phyloP scores from a whole-genome alignment of 306 rosid genomes.

The Rosa rugosa region DNA sequence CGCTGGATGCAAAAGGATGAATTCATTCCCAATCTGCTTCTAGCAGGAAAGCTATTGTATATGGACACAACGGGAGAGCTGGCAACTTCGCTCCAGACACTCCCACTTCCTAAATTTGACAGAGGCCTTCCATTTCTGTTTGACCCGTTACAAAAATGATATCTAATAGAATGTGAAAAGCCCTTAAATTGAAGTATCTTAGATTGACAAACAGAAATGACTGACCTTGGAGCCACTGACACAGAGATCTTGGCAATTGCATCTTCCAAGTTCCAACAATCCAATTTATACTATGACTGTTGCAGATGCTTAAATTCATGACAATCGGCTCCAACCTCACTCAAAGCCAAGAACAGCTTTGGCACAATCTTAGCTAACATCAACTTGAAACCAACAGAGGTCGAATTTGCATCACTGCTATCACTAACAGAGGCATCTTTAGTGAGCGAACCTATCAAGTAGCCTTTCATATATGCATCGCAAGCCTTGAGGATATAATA shows the following conservation, averaged over 20 bases:
- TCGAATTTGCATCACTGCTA: slow-evolving; percentile 63
- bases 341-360: slow-evolving; percentile 66
- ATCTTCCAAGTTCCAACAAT: not conserved
- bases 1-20: slow-evolving; percentile 22
- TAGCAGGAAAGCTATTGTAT: slow-evolving; percentile 28
- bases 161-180: slow-evolving; percentile 19
- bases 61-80: slow-evolving; percentile 22
- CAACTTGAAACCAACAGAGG: slow-evolving; percentile 92
- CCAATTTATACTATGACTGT: slow-evolving; percentile 43
- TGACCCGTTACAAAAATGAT: slow-evolving; percentile 13
- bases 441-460: slow-evolving; percentile 73
- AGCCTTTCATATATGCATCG: slow-evolving; percentile 89
- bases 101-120: slow-evolving; percentile 34
- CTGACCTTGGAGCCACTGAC: slow-evolving; percentile 34
- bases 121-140: slow-evolving; percentile 30
- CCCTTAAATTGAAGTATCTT: slow-evolving; percentile 36
- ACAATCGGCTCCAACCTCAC: slow-evolving; percentile 77
- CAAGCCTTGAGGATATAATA: slow-evolving; percentile 92
- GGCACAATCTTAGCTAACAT: slow-evolving; percentile 87
- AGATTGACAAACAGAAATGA: slow-evolving; percentile 17
- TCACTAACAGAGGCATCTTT: slow-evolving; percentile 64
- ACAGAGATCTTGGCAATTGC: slow-evolving; percentile 20
- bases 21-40: slow-evolving; percentile 31
- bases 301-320: slow-evolving; percentile 79
- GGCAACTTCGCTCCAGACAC: slow-evolving; percentile 29